Conservation (phyloP, 140 eudicot species). For the Erigeron philadelphicus region DNA sequence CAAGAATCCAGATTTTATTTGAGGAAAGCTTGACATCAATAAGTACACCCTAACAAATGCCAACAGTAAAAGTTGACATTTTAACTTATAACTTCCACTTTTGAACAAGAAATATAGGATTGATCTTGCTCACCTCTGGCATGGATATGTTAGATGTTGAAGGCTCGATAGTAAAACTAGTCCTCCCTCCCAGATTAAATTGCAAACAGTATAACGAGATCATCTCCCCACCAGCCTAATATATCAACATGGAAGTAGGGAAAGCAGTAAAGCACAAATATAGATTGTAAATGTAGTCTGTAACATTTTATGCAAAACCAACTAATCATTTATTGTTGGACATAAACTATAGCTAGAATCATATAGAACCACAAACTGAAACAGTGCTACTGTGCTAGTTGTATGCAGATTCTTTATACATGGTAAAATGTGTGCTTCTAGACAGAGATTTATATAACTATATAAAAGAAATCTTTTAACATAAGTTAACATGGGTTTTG, state of each 20-base stretch:
- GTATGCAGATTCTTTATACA: neutral
- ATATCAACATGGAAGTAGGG: slow-evolving; percentile 11
- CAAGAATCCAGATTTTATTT: slow-evolving; percentile 68
- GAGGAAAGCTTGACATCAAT: slow-evolving; percentile 67
- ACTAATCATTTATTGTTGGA: too few relatives aligned
- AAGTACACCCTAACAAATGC: slow-evolving; percentile 45
- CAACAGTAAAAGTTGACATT: neutral
- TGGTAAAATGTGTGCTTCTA: neutral
- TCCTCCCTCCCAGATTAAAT: slow-evolving; percentile 52
- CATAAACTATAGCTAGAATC: neutral
- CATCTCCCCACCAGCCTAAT: slow-evolving; percentile 50
- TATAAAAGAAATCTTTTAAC: neutral
- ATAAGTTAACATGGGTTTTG: neutral
- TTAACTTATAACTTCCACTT: neutral
- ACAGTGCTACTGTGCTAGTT: neutral
- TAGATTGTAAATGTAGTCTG: neutral
- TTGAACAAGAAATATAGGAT: slow-evolving; percentile 13
- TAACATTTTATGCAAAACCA: neutral
- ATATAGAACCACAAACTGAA: neutral
- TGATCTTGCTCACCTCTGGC: slow-evolving; percentile 47
- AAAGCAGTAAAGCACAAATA: slow-evolving; percentile 24
- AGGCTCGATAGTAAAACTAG: slow-evolving; percentile 47
- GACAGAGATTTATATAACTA: neutral
- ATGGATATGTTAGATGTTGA: slow-evolving; percentile 43
- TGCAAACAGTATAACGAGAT: slow-evolving; percentile 47